Evolutionary conservation across 2,329 filamentous ascomycete species (phyloP), one percentile per base, ranked within the genome.

Genomic region (Aspergillus tanneri): DNA sequence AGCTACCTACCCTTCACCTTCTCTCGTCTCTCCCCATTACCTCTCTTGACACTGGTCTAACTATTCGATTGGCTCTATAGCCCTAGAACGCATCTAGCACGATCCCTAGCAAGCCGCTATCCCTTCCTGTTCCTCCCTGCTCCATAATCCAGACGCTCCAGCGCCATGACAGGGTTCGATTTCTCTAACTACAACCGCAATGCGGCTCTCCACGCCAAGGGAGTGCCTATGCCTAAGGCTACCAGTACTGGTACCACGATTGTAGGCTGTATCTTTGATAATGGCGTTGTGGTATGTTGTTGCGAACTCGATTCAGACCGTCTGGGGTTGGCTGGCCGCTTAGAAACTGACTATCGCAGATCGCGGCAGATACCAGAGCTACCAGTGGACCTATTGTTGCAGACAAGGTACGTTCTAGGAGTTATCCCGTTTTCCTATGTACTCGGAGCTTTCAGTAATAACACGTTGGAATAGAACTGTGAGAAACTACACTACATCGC

Each of bases 141-240:
- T 70, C 38, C 28, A 42, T 54, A 27, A 53, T 51, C 49, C 39
- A 37, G 49, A 52, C 51, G 52, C 56, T 50, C 59, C 54, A 48
- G 57, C 75, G 85, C 67, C 65, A 99, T 99, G 93, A 86, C 88
- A 65, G 91, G 91, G 77, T 96, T 96, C 82, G 91, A 97, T 78
- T 99, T 99, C 82, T 95, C 90, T 73, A 99, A 99, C 82, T 93
- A 97, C 84, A 96, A 96, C 83, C 90, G 93, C 79, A 99, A 99
- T 83, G 84, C 87, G 71, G 92, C 92, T 57, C 84, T 99, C 61
- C 92, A 97, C 72, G 90, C 92, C 64, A 85, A 87, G 74, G 95
- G 95, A 62, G 87, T 97, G 43, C 93, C 93, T 54, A 80, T 97
- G 52, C 93, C 95, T 64, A 97, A 96, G 78, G 93, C 93, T 55